A percentile compares a stretch with the other conserved stretches of the same genome.
Conservation (phyloP, 2,329 filamentous ascomycete genomes). For the Xylariomycetidae sp. region DNA sequence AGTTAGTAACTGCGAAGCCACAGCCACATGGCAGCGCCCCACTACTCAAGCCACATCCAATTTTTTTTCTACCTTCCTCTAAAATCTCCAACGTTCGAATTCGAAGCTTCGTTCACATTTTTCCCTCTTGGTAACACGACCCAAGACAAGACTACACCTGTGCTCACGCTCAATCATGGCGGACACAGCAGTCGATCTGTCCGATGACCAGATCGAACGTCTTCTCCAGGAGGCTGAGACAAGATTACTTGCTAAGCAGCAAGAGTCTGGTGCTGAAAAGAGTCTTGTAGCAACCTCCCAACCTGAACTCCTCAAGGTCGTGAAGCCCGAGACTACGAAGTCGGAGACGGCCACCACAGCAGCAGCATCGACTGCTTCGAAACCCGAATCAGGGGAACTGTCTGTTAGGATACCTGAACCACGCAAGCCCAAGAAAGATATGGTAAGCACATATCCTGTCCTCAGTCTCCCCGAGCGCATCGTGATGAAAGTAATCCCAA, state of each 20-base stretch:
- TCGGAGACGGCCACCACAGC: slow-evolving; percentile 6
- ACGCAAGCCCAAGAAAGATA: slow-evolving; percentile 25
- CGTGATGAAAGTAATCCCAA: slow-evolving; percentile 75
- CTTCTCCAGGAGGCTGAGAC: slow-evolving; percentile 60
- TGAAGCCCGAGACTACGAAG: slow-evolving; percentile 6
- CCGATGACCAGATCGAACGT: slow-evolving; percentile 59
- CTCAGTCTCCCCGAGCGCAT: not conserved
- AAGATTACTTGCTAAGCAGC: slow-evolving; percentile 37
- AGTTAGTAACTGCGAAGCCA: no score
- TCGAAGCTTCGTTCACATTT: no score
- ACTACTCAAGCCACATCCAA: no score
- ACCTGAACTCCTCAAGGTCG: slow-evolving; percentile 18
- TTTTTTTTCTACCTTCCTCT: no score
- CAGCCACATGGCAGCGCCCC: no score
- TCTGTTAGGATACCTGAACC: slow-evolving; percentile 23
- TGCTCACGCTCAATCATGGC: slow-evolving; percentile 24
- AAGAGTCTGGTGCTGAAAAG: slow-evolving; percentile 18
- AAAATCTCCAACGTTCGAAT: no score
- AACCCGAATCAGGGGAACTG: slow-evolving; percentile 14
- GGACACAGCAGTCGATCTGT: slow-evolving; percentile 40
- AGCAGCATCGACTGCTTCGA: slow-evolving; percentile 6
- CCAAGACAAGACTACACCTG: no score
- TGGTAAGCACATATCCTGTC: slow-evolving; percentile 20
- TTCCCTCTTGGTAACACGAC: no score
- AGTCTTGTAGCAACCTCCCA: slow-evolving; percentile 28